Evolutionary conservation across 495 filamentous ascomycete genomes (phyloP), one percentile per base, ranked within the genome.

Genomic region (Penicillium taxi): DNA sequence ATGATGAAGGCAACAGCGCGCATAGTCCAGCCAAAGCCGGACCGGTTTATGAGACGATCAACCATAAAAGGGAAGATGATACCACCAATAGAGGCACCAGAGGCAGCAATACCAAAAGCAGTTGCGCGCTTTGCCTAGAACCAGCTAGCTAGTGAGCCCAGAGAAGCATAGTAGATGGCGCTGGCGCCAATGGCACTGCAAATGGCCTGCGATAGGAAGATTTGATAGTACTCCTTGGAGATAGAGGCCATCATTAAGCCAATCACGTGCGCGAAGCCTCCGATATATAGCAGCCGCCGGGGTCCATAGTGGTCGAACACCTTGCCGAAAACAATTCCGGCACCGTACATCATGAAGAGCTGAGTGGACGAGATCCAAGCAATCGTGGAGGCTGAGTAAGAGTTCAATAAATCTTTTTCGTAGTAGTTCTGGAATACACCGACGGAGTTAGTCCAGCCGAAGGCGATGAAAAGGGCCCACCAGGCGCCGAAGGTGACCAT

Each of bases 151-250:
- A 31, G 13, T 2, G 13, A 31, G 11, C 28, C 15, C 1, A 34
- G 7, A 3, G 17, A 34, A 1, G 35, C 15, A 13, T 25, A 26
- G 25, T 19, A 28, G 3, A 37, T 29, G 4, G 20, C 8, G 9
- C 15, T 11, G 4, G 25, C 23, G 9, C 35, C 35, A 7, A 22
- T 11, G 4, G 13, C 24, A 12, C 15, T 17, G 22, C 35, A 46
- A 9, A 56, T n/a, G 5, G 33, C 15, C 24, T 83, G 81, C 8
- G 68, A 59, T 4, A 83, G 55, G 9, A 82, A 42, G 54, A 82
- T 71, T 37, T 84, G 81, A 45, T 74, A 84, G 56, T 79, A 84
- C 50, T 79, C 41, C 9, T 60, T 68, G 2, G 73, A 70, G 1
- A 56, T 2, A 9, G 26, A 34, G 24, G 47, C 25, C 50, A 56